Conservation (phyloP, 371 early-diverging fungal species). For the Mortierella sp. region DNA sequence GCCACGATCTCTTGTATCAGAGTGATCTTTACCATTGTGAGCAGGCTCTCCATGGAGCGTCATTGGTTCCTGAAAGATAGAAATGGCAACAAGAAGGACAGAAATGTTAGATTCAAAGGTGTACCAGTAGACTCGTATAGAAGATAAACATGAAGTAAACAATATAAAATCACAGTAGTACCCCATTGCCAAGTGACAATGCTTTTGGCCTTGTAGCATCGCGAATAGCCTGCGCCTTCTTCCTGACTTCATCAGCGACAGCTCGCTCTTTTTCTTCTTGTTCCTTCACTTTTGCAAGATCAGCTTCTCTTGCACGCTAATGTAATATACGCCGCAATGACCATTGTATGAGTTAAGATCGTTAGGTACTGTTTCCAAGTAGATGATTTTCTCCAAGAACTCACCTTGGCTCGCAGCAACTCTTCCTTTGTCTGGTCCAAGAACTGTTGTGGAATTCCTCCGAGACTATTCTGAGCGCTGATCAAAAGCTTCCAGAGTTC, state of each 20-base stretch:
- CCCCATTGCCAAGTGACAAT: slow-evolving; percentile 10
- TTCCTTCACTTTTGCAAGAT: slow-evolving; percentile 39
- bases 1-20: neutral
- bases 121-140: neutral
- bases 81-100: neutral
- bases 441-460: slow-evolving; percentile 90
- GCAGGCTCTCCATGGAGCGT: neutral
- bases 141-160: slow-evolving; percentile 14
- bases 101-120: neutral
- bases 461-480: slow-evolving; percentile 86
- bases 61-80: neutral
- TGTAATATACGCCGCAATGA: neutral
- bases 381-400: neutral
- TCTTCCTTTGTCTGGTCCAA: slow-evolving; percentile 91
- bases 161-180: slow-evolving; percentile 4
- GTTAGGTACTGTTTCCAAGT: neutral
- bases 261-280: slow-evolving; percentile 57
- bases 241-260: slow-evolving; percentile 37
- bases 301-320: slow-evolving; percentile 46
- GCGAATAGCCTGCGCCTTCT: slow-evolving; percentile 45
- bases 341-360: neutral
- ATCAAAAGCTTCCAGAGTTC: slow-evolving; percentile 92
- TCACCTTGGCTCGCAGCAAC: slow-evolving; percentile 64
- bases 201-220: slow-evolving; percentile 35
- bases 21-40: neutral